phyloP scores from a whole-genome alignment of 2,329 filamentous ascomycete species.

The Sporothrix euskadiensis region DNA sequence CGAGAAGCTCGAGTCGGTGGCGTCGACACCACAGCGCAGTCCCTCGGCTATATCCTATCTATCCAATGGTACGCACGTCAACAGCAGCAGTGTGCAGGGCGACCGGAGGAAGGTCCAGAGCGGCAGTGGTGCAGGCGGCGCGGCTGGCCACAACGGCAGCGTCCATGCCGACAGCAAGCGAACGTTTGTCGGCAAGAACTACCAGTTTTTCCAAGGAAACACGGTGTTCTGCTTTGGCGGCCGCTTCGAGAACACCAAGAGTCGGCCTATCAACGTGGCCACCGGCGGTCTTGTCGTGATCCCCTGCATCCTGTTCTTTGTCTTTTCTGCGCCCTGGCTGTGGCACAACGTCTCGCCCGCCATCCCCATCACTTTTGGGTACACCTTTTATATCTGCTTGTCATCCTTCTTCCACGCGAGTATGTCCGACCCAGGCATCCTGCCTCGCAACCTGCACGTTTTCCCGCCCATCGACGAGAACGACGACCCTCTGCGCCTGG shows the following conservation, averaged over 20 bases:
- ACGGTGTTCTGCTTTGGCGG: slow-evolving; percentile 86
- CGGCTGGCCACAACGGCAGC: neutral
- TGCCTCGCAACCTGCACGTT: slow-evolving; percentile 87
- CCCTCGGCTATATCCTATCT: slow-evolving; percentile 36
- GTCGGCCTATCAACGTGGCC: slow-evolving; percentile 83
- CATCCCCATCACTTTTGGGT: slow-evolving; percentile 85
- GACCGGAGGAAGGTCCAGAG: slow-evolving; percentile 19
- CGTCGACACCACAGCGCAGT: slow-evolving; percentile 68
- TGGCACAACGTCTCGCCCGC: slow-evolving; percentile 87
- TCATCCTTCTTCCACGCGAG: slow-evolving; percentile 95
- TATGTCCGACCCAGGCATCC: slow-evolving; percentile 85
- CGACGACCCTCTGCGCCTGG: slow-evolving; percentile 78
- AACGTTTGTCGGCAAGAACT: slow-evolving; percentile 63
- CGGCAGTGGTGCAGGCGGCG: neutral
- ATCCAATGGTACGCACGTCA: slow-evolving; percentile 42
- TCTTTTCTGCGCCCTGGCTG: slow-evolving; percentile 78
- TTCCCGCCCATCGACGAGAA: slow-evolving; percentile 75
- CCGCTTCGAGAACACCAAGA: slow-evolving; percentile 81
- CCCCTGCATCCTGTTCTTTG: slow-evolving; percentile 80
- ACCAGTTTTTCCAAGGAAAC: slow-evolving; percentile 92
- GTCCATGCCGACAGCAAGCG: slow-evolving; percentile 48
- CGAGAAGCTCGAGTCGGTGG: slow-evolving; percentile 79
- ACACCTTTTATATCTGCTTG: slow-evolving; percentile 85
- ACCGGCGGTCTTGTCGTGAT: slow-evolving; percentile 80
- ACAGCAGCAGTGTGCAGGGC: slow-evolving; percentile 11